Evolutionary conservation across 805 yeast genomes (phyloP).

Genomic region (Candida andamanensis): DNA sequence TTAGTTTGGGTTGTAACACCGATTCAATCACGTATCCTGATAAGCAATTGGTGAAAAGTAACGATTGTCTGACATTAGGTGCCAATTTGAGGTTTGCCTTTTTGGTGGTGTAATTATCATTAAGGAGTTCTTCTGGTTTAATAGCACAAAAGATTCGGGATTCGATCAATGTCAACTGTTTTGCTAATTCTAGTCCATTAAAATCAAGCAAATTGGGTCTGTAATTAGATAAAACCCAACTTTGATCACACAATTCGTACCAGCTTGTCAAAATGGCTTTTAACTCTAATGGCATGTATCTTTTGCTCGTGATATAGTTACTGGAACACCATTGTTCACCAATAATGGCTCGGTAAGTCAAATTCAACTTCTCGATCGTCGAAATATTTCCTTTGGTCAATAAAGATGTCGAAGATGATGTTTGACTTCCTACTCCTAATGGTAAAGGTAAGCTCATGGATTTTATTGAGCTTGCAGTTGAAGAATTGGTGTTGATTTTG

Average conservation of each 20-base stretch:
- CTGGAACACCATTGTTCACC: constrained; percentile 43
- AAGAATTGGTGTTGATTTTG: constrained; percentile 44
- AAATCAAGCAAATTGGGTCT: constrained; percentile 51
- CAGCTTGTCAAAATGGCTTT: constrained; percentile 38
- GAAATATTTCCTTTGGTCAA: constrained; percentile 34
- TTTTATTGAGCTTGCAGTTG: constrained; percentile 33
- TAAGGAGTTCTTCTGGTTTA: constrained; percentile 59
- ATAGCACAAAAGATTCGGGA: constrained; percentile 60
- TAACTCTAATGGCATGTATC: constrained; percentile 28
- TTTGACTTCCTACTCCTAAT: constrained; percentile 38
- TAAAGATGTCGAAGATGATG: constrained; percentile 34
- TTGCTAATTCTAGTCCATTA: constrained; percentile 71
- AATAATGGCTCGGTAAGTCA: constrained; percentile 50
- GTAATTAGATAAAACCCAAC: constrained; percentile 54
- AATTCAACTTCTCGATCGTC: constrained; percentile 46
- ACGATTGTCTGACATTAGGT: constrained; percentile 57
- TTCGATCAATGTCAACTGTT: constrained; percentile 71
- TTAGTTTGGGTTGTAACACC: constrained; percentile 48
- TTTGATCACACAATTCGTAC: constrained; percentile 47
- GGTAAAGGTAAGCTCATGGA: constrained; percentile 40
- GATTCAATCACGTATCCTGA: constrained; percentile 72
- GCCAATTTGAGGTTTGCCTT: constrained; percentile 55
- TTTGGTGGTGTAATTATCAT: constrained; percentile 58
- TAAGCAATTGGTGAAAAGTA: constrained; percentile 64
- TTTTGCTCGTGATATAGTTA: constrained; percentile 24